Base-by-base conservation (phyloP, 768 basidiomycete species). In the Melanogaster broomeanus region DNA sequence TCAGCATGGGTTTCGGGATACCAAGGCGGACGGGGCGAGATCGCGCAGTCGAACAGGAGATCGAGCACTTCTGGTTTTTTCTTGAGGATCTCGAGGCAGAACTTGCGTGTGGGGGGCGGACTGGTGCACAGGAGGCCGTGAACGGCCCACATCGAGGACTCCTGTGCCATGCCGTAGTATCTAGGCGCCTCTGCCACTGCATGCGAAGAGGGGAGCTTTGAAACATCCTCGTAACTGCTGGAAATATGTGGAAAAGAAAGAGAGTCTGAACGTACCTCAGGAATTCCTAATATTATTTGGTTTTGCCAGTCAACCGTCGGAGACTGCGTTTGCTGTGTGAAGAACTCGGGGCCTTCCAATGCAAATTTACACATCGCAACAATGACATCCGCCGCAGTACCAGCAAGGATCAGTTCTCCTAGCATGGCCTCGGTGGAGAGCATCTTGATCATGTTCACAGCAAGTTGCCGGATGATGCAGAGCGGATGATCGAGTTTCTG, bases 131-230 rank as follows among this genome's bases (percentile, higher is more conserved):
- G 24, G 28, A 63, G 57, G 4, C 37, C 53, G 22, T 55, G 51
- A 9, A 53, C 40, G 10, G 53, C 28, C 49, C 49, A 55, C 6
- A 61, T 7, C 13, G 51, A 45, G 9, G 21, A n/a, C 33, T 55
- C 55, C 43, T 62, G 63, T 4, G 61, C 21, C 52, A 68, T 63
- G 18, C 62, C 65, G 45, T 64, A 72, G 48, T 60, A 63, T 31
- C 67, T 55, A 5, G 60, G 61, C 11, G 57, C 65, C 45, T 64
- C 62, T 45, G 45, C 42, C 5, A 45, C 37, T 4, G 63, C 59
- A 21, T 62, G 60, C 18, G 48, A 28, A 46, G 49, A 40, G 6
- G 62, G 48, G 10, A 54, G 42, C 63, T 68, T 28, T 8, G 8
- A 12, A 25, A 18, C 22, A 31, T 4, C 19, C 37, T 24, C 25